Evolutionary conservation across 176 grass and related monocot genomes (phyloP).

Genomic region (Pontederia crassipes): DNA sequence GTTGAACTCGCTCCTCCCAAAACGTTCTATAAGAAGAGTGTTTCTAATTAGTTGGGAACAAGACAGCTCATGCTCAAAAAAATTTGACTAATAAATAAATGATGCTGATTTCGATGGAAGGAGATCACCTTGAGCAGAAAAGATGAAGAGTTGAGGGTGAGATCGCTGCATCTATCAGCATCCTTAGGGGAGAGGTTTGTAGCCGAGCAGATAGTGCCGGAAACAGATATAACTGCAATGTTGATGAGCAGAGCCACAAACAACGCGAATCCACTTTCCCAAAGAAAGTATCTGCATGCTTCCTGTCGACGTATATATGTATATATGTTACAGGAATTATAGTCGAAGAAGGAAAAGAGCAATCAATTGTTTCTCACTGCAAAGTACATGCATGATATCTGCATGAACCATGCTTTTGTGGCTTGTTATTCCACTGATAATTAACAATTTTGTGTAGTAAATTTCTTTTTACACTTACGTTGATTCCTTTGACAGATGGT

Average conservation of each 20-base stretch:
- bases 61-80: background rate
- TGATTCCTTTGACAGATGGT: constrained; percentile 55
- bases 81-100: background rate
- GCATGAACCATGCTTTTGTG: no score
- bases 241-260: constrained; percentile 79
- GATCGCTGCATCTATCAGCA: constrained; percentile 34
- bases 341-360: no score
- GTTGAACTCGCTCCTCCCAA: constrained; percentile 65
- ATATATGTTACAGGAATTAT: background rate
- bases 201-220: constrained; percentile 47
- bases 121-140: constrained; percentile 59
- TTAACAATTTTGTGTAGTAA: background rate
- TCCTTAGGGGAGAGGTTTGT: constrained; percentile 27
- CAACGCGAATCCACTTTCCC: constrained; percentile 67
- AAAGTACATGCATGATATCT: no score
- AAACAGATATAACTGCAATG: constrained; percentile 58
- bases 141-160: constrained; percentile 57
- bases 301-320: constrained; percentile 21
- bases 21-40: constrained; percentile 40
- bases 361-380: no score
- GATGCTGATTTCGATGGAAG: background rate
- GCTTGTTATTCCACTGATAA: background rate
- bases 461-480: constrained; percentile 24
- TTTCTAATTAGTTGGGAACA: background rate
- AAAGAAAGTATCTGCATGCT: constrained; percentile 67